Evolutionary conservation across 148 eudicot species (phyloP).

Genomic region (Rhododendron henanense): DNA sequence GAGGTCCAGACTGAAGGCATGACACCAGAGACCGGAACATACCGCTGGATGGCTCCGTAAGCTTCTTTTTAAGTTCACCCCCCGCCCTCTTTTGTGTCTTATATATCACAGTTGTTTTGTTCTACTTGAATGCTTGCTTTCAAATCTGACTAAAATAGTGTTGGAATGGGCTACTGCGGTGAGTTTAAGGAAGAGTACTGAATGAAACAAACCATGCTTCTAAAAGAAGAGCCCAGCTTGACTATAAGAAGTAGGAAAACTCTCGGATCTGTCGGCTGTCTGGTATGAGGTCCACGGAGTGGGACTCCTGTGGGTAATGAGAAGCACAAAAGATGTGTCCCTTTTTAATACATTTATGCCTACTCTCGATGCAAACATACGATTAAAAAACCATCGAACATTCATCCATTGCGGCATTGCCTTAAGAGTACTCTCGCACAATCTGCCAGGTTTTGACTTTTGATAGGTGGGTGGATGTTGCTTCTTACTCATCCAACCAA

Average conservation of each 20-base stretch:
- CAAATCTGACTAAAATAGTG: neutral
- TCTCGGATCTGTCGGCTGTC: neutral
- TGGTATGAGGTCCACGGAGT: neutral
- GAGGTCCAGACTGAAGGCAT: conserved; percentile 99
- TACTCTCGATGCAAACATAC: neutral
- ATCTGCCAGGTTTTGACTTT: neutral
- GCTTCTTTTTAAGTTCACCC: conserved; percentile 13
- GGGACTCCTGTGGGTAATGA: neutral
- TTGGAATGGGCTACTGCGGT: neutral
- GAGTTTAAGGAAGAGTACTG: neutral
- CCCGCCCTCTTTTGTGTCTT: neutral
- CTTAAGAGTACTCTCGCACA: neutral
- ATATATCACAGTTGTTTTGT: neutral
- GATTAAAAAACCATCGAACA: neutral
- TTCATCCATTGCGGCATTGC: neutral
- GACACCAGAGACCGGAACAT: conserved; percentile 99
- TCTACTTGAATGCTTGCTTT: neutral
- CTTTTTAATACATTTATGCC: neutral
- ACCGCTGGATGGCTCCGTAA: conserved; percentile 99
- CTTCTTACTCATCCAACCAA: neutral
- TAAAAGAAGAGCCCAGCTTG: neutral
- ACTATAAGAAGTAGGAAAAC: neutral
- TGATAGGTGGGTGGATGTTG: neutral
- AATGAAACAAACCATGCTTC: neutral
- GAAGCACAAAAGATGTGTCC: neutral